Evolutionary conservation across 805 yeast species (phyloP).

Genomic region (Zygoascus tannicola): DNA sequence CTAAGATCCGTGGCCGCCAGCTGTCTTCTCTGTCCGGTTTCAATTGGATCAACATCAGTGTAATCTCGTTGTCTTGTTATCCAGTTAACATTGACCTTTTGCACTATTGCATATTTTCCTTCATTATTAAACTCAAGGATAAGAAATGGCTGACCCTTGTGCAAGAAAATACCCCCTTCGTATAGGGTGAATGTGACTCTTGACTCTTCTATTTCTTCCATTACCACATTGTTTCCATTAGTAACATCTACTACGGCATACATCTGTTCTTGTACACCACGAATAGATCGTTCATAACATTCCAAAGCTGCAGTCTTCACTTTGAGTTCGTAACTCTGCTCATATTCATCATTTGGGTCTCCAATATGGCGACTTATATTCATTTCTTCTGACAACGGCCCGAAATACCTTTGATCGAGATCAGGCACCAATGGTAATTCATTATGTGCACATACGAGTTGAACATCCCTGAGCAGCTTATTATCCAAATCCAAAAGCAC

Average conservation of each 20-base stretch:
- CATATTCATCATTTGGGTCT: slow-evolving; percentile 59
- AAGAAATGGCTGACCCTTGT: slow-evolving; percentile 85
- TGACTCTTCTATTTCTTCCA: slow-evolving; percentile 83
- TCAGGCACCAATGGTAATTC: slow-evolving; percentile 58
- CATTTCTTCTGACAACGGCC: slow-evolving; percentile 19
- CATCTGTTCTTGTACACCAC: slow-evolving; percentile 74
- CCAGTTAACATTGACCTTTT: slow-evolving; percentile 90
- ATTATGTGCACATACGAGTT: slow-evolving; percentile 89
- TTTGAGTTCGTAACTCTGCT: neutral
- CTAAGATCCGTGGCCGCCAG: neutral
- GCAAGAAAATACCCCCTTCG: slow-evolving; percentile 87
- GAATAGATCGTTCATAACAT: slow-evolving; percentile 44
- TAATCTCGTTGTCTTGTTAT: slow-evolving; percentile 83
- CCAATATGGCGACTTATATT: too few relatives aligned
- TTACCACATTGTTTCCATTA: slow-evolving; percentile 56
- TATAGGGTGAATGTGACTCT: slow-evolving; percentile 85
- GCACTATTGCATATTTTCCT: slow-evolving; percentile 73
- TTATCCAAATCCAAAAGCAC: slow-evolving; percentile 54
- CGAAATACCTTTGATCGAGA: slow-evolving; percentile 51
- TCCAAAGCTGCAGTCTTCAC: slow-evolving; percentile 1
- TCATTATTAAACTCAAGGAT: slow-evolving; percentile 78
- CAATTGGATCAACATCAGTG: slow-evolving; percentile 81
- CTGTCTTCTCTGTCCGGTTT: slow-evolving; percentile 19
- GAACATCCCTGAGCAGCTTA: slow-evolving; percentile 60
- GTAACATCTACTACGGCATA: slow-evolving; percentile 90